A percentile compares a stretch with the other conserved stretches of the same genome.
Evolutionary conservation across 495 filamentous ascomycete genomes (phyloP).

Genomic region (Hypoxylon cercidicola): DNA sequence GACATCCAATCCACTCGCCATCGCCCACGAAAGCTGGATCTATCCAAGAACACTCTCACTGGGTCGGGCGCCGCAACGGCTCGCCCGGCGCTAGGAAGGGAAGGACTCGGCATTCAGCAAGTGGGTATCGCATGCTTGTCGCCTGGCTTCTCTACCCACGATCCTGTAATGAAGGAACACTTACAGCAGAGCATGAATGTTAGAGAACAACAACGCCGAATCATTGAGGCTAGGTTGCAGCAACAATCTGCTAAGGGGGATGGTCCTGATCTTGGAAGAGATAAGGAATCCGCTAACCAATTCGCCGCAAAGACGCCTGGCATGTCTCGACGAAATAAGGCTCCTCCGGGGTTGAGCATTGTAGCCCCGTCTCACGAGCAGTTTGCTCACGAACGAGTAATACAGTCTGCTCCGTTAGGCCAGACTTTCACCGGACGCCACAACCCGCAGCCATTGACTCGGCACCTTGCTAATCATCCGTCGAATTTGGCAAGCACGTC

Average conservation of each 20-base stretch:
- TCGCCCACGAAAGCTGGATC: conserved; percentile 87
- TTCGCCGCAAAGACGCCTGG: conserved; percentile 73
- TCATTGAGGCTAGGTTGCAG: conserved; percentile 92
- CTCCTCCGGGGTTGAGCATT: conserved; percentile 91
- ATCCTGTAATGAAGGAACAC: conserved; percentile 96
- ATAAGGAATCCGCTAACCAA: conserved; percentile 63
- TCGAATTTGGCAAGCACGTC: conserved; percentile 87
- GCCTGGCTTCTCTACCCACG: conserved; percentile 93
- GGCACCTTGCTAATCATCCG: conserved; percentile 85
- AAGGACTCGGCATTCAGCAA: conserved; percentile 85
- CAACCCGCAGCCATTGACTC: conserved; percentile 80
- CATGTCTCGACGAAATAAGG: conserved; percentile 73
- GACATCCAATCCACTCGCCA: conserved; percentile 78
- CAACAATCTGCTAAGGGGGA: conserved; percentile 83
- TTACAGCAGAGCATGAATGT: conserved; percentile 93
- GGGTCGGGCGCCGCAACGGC: conserved; percentile 69
- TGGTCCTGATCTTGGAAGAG: conserved; percentile 63
- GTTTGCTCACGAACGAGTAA: conserved; percentile 94
- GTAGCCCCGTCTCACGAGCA: conserved; percentile 95
- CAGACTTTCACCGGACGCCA: conserved; percentile 94
- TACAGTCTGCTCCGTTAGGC: conserved; percentile 95
- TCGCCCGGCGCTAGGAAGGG: conserved; percentile 78
- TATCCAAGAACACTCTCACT: conserved; percentile 76
- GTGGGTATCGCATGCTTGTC: conserved; percentile 95
- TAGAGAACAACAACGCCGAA: conserved; percentile 90